Evolutionary conservation across 108 stramenopile genomes (phyloP).

Genomic region (Discostella stelligeroides): DNA sequence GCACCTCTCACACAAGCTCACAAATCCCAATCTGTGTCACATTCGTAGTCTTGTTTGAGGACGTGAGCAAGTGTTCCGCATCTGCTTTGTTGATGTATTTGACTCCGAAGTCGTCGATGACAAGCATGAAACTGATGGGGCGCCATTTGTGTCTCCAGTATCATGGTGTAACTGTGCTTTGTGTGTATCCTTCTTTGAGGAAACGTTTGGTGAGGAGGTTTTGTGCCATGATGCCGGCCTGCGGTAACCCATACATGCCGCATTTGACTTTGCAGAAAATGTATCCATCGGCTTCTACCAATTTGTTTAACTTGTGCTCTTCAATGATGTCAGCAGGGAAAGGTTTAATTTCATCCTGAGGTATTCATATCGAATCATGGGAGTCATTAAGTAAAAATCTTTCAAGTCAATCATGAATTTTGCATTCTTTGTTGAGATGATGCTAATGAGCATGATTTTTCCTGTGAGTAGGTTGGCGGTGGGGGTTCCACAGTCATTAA

Average conservation of each 20-base stretch:
- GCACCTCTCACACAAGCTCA: background rate
- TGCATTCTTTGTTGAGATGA: constrained; percentile 1
- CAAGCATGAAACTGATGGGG: too few relatives aligned
- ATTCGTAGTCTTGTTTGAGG: constrained; percentile 7
- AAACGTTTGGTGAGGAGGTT: constrained; percentile 35
- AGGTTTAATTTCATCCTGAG: constrained; percentile 1
- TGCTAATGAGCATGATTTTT: constrained; percentile 27
- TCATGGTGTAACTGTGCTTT: constrained; percentile 4
- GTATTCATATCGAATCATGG: constrained; percentile 42
- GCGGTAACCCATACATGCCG: constrained; percentile 53
- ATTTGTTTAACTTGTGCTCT: constrained; percentile 29
- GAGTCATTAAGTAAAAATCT: constrained; percentile 48
- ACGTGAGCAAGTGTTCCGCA: background rate
- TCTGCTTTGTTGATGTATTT: constrained; percentile 12
- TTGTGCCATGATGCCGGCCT: constrained; percentile 45
- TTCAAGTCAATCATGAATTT: constrained; percentile 49
- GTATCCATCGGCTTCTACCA: constrained; percentile 9
- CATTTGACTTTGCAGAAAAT: constrained; percentile 18
- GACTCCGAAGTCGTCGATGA: too few relatives aligned
- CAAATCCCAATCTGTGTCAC: constrained; percentile 3
- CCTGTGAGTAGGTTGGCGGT: constrained; percentile 38
- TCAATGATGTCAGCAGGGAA: constrained; percentile 44
- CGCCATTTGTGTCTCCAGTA: too few relatives aligned
- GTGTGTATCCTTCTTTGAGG: constrained; percentile 12
- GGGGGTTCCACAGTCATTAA: constrained; percentile 31